Evolutionary conservation across 1,284 basidiomycete species (phyloP).

Genomic region (Irpex sp.): DNA sequence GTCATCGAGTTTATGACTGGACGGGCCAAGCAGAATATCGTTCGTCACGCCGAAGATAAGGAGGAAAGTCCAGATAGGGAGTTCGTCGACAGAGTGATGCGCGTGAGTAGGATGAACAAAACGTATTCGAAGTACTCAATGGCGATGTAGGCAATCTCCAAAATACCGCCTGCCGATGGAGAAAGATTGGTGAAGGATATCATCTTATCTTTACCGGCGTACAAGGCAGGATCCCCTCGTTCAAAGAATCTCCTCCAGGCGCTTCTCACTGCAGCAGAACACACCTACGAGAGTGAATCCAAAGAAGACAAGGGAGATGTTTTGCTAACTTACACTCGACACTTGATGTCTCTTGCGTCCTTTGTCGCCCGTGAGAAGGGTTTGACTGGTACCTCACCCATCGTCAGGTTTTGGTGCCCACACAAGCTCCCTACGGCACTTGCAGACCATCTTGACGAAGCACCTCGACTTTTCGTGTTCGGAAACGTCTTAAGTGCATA

Average conservation of each 20-base stretch:
- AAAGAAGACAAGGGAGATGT: slow-evolving; percentile 9
- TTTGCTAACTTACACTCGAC: slow-evolving; percentile 34
- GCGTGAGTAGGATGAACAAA: slow-evolving; percentile 32
- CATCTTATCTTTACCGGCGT: slow-evolving; percentile 46
- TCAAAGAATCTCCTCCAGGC: slow-evolving; percentile 39
- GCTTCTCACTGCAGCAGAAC: slow-evolving; percentile 39
- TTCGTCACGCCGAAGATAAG: slow-evolving; percentile 40
- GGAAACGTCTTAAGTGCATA: neutral
- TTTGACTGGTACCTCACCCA: slow-evolving; percentile 38
- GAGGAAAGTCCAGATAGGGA: slow-evolving; percentile 45
- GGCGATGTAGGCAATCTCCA: slow-evolving; percentile 44
- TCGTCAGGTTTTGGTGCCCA: slow-evolving; percentile 51
- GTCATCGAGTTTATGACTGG: slow-evolving; percentile 57
- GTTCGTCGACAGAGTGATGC: slow-evolving; percentile 44
- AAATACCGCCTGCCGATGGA: slow-evolving; percentile 37
- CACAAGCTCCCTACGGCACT: slow-evolving; percentile 43
- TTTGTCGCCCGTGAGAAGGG: slow-evolving; percentile 40
- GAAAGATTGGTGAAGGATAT: slow-evolving; percentile 51
- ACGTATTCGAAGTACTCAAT: slow-evolving; percentile 5
- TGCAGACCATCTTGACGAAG: slow-evolving; percentile 39
- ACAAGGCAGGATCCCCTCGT: slow-evolving; percentile 31
- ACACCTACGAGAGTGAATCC: slow-evolving; percentile 36
- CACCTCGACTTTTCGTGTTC: slow-evolving; percentile 43
- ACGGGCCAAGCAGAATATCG: slow-evolving; percentile 46
- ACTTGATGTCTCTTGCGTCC: slow-evolving; percentile 46